Base-by-base conservation (phyloP, 2,329 filamentous ascomycete genomes). In the Pleoardoris graminearum region DNA sequence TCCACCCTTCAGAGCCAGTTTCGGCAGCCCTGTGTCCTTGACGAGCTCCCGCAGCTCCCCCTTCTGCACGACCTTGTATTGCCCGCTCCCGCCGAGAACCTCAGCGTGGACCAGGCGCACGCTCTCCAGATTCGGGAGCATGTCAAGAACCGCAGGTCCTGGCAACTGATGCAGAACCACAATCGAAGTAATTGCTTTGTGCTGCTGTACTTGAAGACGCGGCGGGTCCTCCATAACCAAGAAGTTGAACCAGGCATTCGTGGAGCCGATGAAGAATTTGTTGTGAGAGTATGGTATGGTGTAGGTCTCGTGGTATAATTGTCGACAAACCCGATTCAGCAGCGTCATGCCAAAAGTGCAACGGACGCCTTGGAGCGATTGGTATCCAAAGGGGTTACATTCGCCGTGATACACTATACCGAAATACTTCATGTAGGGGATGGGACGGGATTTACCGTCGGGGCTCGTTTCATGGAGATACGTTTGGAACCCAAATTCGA, bases 291-390 rank as follows among this genome's bases (percentile, higher is more conserved):
- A 70, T 0, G 67, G 67, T 7, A 71, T 36, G 3, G 39, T 48
- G 14, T 61, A 60, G 4, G 68, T 70, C 53, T 71, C 68, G 19
- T 58, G 19, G 32, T 69, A 67, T 12, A 70, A 44, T 38, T 70
- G 68, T 8, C 67, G 63, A 44, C 66, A 68, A 7, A 70, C 56
- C 12, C 47, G 44, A 38, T 60, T 69, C 2, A 71, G 54, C 3
- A 62, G 48, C 3, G 61, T 67, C 37, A 63, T 62, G 3, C 48
- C 46, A 1, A 16, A 51, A 0, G 50, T 25, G 1, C 42, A 35
- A 25, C 55, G 54, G 17, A 63, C 17, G n/a, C 44, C 52, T 0
- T 48, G n/a, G n/a, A n/a, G n/a, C n/a, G n/a, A n/a, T n/a, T n/a
- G n/a, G n/a, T n/a, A n/a, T n/a, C n/a, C 37, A 10, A 53, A 63